Base-by-base conservation (phyloP, 2,329 filamentous ascomycete species). In the Clarireedia monteithiana region DNA sequence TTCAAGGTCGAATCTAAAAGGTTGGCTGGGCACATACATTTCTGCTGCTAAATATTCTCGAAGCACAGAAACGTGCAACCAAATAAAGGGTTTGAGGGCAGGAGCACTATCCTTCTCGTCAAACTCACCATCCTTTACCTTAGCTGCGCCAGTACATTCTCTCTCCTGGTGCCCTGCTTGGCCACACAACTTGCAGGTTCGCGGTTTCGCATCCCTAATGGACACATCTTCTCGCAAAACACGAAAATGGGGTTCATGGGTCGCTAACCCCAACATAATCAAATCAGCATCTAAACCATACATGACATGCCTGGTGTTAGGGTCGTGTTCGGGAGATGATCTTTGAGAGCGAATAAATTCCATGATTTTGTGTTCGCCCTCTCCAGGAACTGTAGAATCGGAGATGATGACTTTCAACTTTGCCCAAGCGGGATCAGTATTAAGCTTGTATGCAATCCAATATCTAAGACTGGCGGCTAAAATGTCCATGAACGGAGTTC, bases 341-440 rank as follows among this genome's bases (percentile, higher is more conserved):
- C 94, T 85, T 72, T 99, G 95, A 39, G 92, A 96, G 66, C 94
- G 86, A 63, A 99, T 83, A 70, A 97, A 99, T 64, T 94, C 86
- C 94, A 99, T 99, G 68, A 99, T 97, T 73, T 99, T 99, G 73
- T 99, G 94, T 75, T 99, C 94, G 70, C 94, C 94, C 74, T 99
- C 94, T 69, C 94, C 94, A 54, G 94, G 94, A 40, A 99, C 91
- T 42, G 92, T 96, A 53, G 94, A 92, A 76, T 99, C 94, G 7
- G 94, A 99, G 63, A 99, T 97, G 72, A 99, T 95, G 71, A 99
- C 82, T 78, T 99, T 99, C 71, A 96, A 78, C 70, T 91, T 91
- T 60, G 88, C 89, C 95, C 95, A 99, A 50, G 86, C 89, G 34
- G 92, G 91, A 71, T 99, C 94, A 26, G 90, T 96, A 72, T 95